Percentiles rank a stretch among this genome's conserved stretches.
These are phyloP conservation scores for Chamaecrista fasciculata DNA, from an alignment of 306 rosid genomes.

Conservation along the genomic window DNA sequence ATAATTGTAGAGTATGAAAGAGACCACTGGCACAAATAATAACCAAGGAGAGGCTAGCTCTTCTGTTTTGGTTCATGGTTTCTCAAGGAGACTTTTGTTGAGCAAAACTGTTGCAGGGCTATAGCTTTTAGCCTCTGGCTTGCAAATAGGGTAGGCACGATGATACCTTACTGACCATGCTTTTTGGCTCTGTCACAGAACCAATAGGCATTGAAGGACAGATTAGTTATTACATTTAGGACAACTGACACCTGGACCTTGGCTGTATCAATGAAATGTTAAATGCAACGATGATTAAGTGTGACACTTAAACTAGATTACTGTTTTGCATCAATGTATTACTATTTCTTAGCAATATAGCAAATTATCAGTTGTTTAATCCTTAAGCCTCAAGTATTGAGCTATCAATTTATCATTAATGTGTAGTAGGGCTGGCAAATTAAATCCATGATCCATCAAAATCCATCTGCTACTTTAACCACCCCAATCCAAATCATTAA, in stretches of 20 bases:
- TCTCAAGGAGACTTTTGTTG: conserved; percentile 1
- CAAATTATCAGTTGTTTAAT: too few species aligned
- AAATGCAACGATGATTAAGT: neutral
- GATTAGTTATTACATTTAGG: conserved; percentile 7
- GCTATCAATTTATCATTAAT: neutral
- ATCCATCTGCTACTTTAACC: neutral
- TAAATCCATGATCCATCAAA: neutral
- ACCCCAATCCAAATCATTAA: neutral
- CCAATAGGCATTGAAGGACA: conserved; percentile 14
- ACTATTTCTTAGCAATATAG: neutral
- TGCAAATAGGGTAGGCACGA: neutral
- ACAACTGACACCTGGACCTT: conserved; percentile 14
- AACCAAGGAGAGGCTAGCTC: too few species aligned
- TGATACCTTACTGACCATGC: neutral
- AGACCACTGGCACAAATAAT: neutral
- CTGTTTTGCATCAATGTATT: conserved; percentile 5
- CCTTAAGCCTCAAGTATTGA: too few species aligned
- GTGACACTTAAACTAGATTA: neutral
- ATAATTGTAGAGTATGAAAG: neutral
- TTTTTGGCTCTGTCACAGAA: neutral
- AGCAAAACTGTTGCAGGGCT: conserved; percentile 3
- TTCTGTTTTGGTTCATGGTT: too few species aligned
- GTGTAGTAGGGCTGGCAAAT: neutral
- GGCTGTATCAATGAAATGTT: neutral
- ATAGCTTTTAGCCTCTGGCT: neutral